Percentiles rank a stretch among this genome's conserved stretches.
Conservation (phyloP, 805 yeast genomes). For the Wickerhamiella alocasiicola region DNA sequence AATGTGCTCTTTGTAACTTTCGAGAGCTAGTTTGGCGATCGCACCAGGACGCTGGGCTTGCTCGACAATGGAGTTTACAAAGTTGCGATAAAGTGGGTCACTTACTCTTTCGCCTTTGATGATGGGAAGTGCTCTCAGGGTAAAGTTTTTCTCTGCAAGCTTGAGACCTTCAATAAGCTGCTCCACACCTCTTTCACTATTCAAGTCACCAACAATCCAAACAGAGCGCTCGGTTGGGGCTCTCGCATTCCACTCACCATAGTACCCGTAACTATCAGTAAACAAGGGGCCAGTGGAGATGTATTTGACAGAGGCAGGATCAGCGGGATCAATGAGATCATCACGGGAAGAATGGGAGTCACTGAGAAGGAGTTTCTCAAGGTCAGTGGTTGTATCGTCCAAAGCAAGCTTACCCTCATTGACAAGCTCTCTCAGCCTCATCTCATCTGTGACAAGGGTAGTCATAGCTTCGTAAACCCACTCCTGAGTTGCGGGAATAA, state of each 20-base stretch:
- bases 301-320: slow-evolving; percentile 26
- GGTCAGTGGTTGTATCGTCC: slow-evolving; percentile 14
- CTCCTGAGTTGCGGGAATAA: slow-evolving; percentile 9
- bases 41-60: slow-evolving; percentile 6
- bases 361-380: slow-evolving; percentile 32
- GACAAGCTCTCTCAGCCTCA: slow-evolving; percentile 21
- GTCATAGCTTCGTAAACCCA: slow-evolving; percentile 23
- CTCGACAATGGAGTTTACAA: slow-evolving; percentile 8
- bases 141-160: slow-evolving; percentile 12
- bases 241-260: slow-evolving; percentile 5
- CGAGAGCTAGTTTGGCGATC: slow-evolving; percentile 8
- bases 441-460: slow-evolving; percentile 39
- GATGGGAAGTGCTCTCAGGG: slow-evolving; percentile 3
- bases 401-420: slow-evolving; percentile 22
- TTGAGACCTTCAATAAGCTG: slow-evolving; percentile 35
- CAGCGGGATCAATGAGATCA: slow-evolving; percentile 39
- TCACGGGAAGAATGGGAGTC: slow-evolving; percentile 36
- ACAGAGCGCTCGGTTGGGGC: slow-evolving; percentile 22
- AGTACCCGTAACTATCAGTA: neutral
- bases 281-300: slow-evolving; percentile 17
- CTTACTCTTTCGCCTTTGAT: neutral
- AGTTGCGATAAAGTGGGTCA: slow-evolving; percentile 5
- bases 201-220: slow-evolving; percentile 51
- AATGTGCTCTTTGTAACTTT: slow-evolving; percentile 1
- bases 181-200: slow-evolving; percentile 27